These are phyloP conservation scores for Striga asiatica DNA, from an alignment of 257 asterid species.

Conservation along the genomic window DNA sequence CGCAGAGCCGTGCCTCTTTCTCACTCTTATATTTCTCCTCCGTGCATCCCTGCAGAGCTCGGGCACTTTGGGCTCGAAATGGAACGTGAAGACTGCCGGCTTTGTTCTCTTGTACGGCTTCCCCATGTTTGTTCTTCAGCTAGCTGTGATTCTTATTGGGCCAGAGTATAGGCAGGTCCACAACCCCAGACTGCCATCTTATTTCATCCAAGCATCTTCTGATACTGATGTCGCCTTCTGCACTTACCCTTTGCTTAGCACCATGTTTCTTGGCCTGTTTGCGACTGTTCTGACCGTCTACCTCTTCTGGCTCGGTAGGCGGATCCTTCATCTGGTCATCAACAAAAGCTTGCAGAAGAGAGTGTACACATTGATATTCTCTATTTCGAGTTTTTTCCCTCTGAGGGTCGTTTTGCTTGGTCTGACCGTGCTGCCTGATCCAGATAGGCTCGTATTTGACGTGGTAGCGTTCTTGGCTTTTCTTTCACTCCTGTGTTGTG, in stretches of 20 bases:
- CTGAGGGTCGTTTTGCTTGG: slow-evolving; percentile 71
- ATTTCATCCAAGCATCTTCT: slow-evolving; percentile 42
- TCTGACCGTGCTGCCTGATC: slow-evolving; percentile 49
- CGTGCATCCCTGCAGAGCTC: slow-evolving; percentile 81
- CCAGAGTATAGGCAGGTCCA: slow-evolving; percentile 34
- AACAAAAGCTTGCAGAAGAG: slow-evolving; percentile 88
- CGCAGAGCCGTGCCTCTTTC: slow-evolving; percentile 80
- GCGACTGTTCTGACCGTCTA: slow-evolving; percentile 47
- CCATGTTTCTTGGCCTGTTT: slow-evolving; percentile 68
- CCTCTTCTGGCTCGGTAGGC: slow-evolving; percentile 76
- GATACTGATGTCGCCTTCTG: slow-evolving; percentile 39
- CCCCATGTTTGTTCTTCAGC: slow-evolving; percentile 73
- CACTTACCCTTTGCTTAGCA: slow-evolving; percentile 77
- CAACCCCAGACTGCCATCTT: slow-evolving; percentile 41
- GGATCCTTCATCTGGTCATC: slow-evolving; percentile 67
- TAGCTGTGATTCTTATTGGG: slow-evolving; percentile 49
- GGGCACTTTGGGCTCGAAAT: slow-evolving; percentile 49
- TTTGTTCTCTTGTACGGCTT: slow-evolving; percentile 58
- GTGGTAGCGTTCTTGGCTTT: slow-evolving; percentile 72
- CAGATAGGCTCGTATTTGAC: slow-evolving; percentile 37
- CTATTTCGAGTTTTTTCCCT: slow-evolving; percentile 51
- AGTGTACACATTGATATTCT: slow-evolving; percentile 61
- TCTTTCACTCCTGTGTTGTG: slow-evolving; percentile 74
- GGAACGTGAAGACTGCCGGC: slow-evolving; percentile 72
- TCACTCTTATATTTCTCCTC: slow-evolving; percentile 68